Percentiles rank a stretch among this genome's conserved stretches.
phyloP scores from a whole-genome alignment of 805 yeast species.

The Metschnikowia cubensis region DNA sequence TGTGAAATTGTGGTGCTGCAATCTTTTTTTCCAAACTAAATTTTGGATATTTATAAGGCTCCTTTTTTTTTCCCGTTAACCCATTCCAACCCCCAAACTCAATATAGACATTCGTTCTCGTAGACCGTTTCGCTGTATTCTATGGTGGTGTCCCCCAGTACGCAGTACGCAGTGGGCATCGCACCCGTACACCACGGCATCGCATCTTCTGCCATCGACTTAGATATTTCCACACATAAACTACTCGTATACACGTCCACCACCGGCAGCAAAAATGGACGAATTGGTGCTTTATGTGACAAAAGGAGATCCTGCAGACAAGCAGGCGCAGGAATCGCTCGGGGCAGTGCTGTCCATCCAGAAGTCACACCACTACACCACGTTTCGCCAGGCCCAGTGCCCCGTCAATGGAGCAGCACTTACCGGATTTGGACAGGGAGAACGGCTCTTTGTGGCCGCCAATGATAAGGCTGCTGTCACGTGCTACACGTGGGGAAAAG shows the following conservation, averaged over 20 bases:
- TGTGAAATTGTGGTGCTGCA: too few species aligned
- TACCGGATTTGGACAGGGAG: slow-evolving; percentile 45
- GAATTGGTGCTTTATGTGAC: slow-evolving; percentile 48
- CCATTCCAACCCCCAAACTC: too few species aligned
- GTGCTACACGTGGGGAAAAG: slow-evolving; percentile 67
- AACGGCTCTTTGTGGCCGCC: slow-evolving; percentile 60
- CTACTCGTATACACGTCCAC: not conserved
- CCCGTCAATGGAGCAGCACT: slow-evolving; percentile 43
- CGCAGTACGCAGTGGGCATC: too few species aligned
- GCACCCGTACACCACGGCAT: not conserved
- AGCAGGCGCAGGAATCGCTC: slow-evolving; percentile 40
- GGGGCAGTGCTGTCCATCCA: slow-evolving; percentile 44
- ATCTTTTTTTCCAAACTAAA: too few species aligned
- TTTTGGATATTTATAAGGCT: too few species aligned
- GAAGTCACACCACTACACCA: slow-evolving; percentile 44
- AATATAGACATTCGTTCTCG: too few species aligned
- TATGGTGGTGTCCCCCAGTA: too few species aligned
- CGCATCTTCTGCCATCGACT: not conserved
- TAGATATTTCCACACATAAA: not conserved
- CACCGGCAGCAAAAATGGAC: slow-evolving; percentile 34
- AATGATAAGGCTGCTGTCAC: slow-evolving; percentile 70
- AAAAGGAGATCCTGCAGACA: slow-evolving; percentile 42
- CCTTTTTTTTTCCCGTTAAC: too few species aligned
- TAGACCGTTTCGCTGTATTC: too few species aligned
- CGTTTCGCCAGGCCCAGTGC: slow-evolving; percentile 52